Percentiles rank a stretch among this genome's conserved stretches.
These are phyloP conservation scores for Colletotrichum lindemuthianum DNA, from an alignment of 2,329 filamentous ascomycete species.

Conservation along the genomic window DNA sequence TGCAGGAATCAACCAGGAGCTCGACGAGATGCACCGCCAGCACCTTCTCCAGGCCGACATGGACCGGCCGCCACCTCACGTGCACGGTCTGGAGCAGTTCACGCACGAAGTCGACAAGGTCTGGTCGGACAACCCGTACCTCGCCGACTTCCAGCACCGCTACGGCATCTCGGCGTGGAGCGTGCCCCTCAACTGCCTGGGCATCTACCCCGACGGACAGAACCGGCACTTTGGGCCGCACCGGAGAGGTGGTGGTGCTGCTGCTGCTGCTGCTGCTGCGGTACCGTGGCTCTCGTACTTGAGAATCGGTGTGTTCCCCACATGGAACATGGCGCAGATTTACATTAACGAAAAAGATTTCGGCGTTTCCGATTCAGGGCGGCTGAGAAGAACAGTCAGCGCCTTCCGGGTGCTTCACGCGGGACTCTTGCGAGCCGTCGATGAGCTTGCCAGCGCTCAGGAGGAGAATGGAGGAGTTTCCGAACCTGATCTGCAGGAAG, in stretches of 20 bases:
- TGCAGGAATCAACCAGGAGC: not conserved
- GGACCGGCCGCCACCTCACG: too few relatives aligned
- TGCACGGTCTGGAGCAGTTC: not conserved
- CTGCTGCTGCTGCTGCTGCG: too few relatives aligned
- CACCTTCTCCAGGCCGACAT: too few relatives aligned
- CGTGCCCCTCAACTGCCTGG: not conserved
- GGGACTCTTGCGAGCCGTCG: not conserved
- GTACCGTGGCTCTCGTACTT: not conserved
- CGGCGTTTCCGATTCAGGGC: not conserved
- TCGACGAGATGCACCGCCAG: not conserved
- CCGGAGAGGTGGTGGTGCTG: too few relatives aligned
- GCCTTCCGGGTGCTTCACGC: conserved; percentile 9
- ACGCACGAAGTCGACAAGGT: not conserved
- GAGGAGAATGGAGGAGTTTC: too few relatives aligned
- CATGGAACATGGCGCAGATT: not conserved
- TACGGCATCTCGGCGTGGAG: not conserved
- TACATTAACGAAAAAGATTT: not conserved
- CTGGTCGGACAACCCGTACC: conserved; percentile 4
- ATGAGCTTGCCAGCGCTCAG: not conserved
- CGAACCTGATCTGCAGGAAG: not conserved
- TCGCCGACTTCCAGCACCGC: not conserved
- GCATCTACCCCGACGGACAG: not conserved
- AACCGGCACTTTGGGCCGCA: too few relatives aligned
- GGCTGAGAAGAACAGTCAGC: not conserved
- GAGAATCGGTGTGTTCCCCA: not conserved